Evolutionary conservation across 129 eudicot genomes (phyloP), one percentile per base, ranked within the genome.

Genomic region (Kitagawia praeruptora): DNA sequence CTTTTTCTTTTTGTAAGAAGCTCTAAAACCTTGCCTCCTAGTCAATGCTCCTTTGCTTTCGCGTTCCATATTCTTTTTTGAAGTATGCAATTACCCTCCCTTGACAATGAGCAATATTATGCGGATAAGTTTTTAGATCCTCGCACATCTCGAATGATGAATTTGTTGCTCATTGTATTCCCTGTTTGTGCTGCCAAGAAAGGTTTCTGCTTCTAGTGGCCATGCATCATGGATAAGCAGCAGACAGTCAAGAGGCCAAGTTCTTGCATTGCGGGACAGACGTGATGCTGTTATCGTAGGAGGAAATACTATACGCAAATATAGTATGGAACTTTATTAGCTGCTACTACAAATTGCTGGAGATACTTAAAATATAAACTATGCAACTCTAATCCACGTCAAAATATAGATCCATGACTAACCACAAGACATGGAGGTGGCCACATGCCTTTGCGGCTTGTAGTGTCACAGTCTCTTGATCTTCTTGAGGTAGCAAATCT

Each of bases 21-120:
- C 96, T 87, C 75, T 92, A 37, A 92, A 95, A 75, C 87, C 97
- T 45, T 90, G 96, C 86, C 96, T 83, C 73, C 88, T 95, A 58
- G 97, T 90, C 61, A 95, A 90, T 84, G 99, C 97, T 83, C 99
- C 97, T 87, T 86, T 90, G 85, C 89, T 95, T 54, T 81, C 89
- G 75, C 78, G 90, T 92, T 77, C 99, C 99, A 63, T 92, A 79
- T 85, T 92, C 97, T 34, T 89, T 92, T 86, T 89, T 95, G 80
- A 95, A 95, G 85, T 95, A 92, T 84, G 99, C 99, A 80, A 92
- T 95, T 97, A 95, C 99, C 81, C 95, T 95, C 99, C 81, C 95
- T 95, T 85, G 99, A 95, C 58, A 97, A 97, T 95, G 83, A 88
- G 96, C 85, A 81, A 19, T 69, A 46, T 15, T 42, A 27, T 44